These are phyloP conservation scores for Coemansia nantahalensis DNA, from an alignment of 192 early-diverging fungal genomes.

Conservation along the genomic window DNA sequence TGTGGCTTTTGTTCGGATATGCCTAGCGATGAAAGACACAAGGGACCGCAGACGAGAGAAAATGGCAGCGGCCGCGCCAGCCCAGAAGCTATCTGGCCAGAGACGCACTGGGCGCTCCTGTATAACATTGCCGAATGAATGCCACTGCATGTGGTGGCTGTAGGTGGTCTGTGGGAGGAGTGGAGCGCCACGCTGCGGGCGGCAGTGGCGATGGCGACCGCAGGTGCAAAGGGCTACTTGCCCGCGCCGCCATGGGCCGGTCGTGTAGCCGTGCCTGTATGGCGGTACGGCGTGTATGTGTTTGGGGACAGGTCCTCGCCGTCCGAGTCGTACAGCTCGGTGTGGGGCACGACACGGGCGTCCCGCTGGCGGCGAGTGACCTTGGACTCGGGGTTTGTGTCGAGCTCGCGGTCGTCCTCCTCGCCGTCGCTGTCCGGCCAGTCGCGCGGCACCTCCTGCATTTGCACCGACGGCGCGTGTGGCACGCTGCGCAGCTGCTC, in stretches of 20 bases:
- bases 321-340: conserved; percentile 48
- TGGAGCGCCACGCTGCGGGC: too few species aligned
- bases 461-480: conserved; percentile 59
- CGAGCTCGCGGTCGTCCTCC: conserved; percentile 36
- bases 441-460: conserved; percentile 45
- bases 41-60: too few species aligned
- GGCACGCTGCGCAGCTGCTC: conserved; percentile 63
- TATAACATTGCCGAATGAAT: too few species aligned
- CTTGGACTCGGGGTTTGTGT: conserved; percentile 27
- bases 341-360: conserved; percentile 37
- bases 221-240: background rate
- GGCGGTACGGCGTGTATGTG: conserved; percentile 19
- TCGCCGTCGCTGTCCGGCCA: conserved; percentile 47
- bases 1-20: too few species aligned
- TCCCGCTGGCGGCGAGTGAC: conserved; percentile 31
- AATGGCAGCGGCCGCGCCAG: too few species aligned
- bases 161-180: too few species aligned
- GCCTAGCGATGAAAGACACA: too few species aligned
- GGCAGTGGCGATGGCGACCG: too few species aligned
- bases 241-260: conserved; percentile 4
- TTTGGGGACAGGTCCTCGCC: conserved; percentile 24
- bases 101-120: too few species aligned
- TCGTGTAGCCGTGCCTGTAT: conserved; percentile 38
- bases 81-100: too few species aligned
- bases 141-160: too few species aligned